Conservation (phyloP, 2,329 filamentous ascomycete species). For the Achaetomium macrosporum region DNA sequence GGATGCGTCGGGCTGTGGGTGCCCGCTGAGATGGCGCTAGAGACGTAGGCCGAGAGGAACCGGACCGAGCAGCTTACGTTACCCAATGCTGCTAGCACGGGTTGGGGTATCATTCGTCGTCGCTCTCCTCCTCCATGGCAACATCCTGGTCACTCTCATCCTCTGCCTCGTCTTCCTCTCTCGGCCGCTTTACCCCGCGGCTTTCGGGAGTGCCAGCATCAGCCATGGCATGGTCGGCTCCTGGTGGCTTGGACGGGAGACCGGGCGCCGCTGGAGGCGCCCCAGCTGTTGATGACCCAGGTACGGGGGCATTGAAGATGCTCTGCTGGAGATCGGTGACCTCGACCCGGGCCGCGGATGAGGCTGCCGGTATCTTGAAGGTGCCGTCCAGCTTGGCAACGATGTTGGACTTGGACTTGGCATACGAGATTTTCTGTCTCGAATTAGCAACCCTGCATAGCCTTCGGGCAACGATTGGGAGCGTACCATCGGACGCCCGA, state of each 20-base stretch:
- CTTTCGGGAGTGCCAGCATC: constrained; percentile 49
- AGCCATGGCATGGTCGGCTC: constrained; percentile 43
- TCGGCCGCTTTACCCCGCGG: constrained; percentile 62
- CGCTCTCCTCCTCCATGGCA: constrained; percentile 64
- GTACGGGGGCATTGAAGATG: constrained; percentile 66
- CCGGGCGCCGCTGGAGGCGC: constrained; percentile 33
- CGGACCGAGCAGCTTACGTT: not conserved
- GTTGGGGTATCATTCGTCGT: constrained; percentile 52
- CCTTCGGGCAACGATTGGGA: not conserved
- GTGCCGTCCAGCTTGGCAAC: constrained; percentile 90
- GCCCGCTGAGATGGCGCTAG: constrained; percentile 59
- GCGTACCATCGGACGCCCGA: constrained; percentile 76
- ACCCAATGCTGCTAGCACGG: constrained; percentile 9
- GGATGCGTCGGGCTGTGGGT: constrained; percentile 72
- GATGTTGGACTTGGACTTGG: constrained; percentile 80
- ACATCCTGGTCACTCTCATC: constrained; percentile 58
- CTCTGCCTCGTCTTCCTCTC: constrained; percentile 62
- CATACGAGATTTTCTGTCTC: constrained; percentile 78
- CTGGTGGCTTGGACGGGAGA: constrained; percentile 45
- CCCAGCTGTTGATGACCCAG: constrained; percentile 42
- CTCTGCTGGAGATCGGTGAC: constrained; percentile 72
- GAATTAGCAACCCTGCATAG: constrained; percentile 10
- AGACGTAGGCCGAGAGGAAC: constrained; percentile 24
- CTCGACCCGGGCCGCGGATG: constrained; percentile 49
- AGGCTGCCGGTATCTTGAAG: constrained; percentile 62